Evolutionary conservation across 2,329 filamentous ascomycete genomes (phyloP), one percentile per base, ranked within the genome.

Genomic region (Cladosporium oxysporum): DNA sequence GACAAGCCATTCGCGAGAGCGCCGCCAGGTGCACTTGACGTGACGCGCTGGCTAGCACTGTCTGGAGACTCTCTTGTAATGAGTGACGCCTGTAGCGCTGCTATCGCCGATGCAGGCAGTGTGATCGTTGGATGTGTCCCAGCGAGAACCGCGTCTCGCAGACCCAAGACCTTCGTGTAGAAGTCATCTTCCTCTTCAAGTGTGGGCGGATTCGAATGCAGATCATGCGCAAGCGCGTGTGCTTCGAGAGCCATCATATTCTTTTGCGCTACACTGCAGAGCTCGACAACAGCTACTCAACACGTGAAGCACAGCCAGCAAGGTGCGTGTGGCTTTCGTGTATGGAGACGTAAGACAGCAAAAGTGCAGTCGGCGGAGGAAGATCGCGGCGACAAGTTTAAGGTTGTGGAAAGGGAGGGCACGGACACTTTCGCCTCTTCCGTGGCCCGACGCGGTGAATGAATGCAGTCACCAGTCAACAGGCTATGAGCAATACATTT

Each of bases 61-160:
- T 49, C 52, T 28, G 23, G 52, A 41, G 47, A 63, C 35, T 66
- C 67, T 44, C 65, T 68, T 53, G 50, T 66, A 50, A 33, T 21
- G 47, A 65, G 63, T 14, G 63, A 60, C 26, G 71, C 68, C 66
- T 73, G 72, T 29, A 76, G 71, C 63, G 72, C 69, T 75, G 80
- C 80, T 73, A 80, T 76, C 69, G 84, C 82, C 77, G 84, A 80
- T 71, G 82, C 77, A 71, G 85, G 83, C 68, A 88, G 82, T 74
- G 83, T 87, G 75, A 88, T 82, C 72, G 83, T 83, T 70, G 85
- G 84, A 75, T 93, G 90, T 72, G 85, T 88, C 75, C 93, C 93
- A 77, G 91, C 87, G 76, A 95, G 83, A 72, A 98, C 86, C 71
- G 88, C 84, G 82, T 97, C 91, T 79, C 89, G 90, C 78, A 98